Base-by-base conservation (phyloP, 2,329 filamentous ascomycete genomes). In the Chrysosporium queenslandicum region DNA sequence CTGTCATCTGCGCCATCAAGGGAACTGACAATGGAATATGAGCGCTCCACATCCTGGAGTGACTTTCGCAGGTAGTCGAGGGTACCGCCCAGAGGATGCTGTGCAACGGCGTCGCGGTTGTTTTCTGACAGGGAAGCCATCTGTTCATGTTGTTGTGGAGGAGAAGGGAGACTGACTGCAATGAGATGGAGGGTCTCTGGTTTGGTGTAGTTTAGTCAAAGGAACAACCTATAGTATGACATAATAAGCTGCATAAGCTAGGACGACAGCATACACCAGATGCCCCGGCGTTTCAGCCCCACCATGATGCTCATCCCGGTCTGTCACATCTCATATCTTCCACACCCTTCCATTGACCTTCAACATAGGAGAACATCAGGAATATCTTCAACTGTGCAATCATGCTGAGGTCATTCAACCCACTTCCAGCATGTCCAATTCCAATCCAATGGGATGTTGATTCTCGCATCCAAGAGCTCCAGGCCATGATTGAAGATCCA, bases 401-500 rank as follows among this genome's bases (percentile, higher is more conserved):
- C 48, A 50, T 50, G 48, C 16, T 37, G 21, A 34, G 48, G 21
- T 2, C 3, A 14, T 48, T 52, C 30, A 55, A 48, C n/a, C 25
- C 50, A 36, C 40, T 53, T 9, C 53, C 53, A 36, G 46, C 45
- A 20, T 53, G 39, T 46, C 53, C 53, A 36, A 53, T 45, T 34
- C 50, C 50, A 39, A 52, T 53, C 25, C 25, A 49, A 34, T 52
- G n/a, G 20, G 50, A 55, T 25, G 50, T 53, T 23, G 23, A 23
- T 23, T 34, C 21, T 30, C 50, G 50, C 27, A 55, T 53, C 27
- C 25, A 34, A 46, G 45, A 52, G 39, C 43, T 55, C 29, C 49
- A 52, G 29, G 45, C 48, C 23, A 55, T 52, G 37, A 55, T 55
- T 49, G 45, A 55, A 23, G 21, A 48, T 41, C 39, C 53, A 30